Base-by-base conservation (phyloP, 106 monocot species). In the Phalaenopsis equestris region DNA sequence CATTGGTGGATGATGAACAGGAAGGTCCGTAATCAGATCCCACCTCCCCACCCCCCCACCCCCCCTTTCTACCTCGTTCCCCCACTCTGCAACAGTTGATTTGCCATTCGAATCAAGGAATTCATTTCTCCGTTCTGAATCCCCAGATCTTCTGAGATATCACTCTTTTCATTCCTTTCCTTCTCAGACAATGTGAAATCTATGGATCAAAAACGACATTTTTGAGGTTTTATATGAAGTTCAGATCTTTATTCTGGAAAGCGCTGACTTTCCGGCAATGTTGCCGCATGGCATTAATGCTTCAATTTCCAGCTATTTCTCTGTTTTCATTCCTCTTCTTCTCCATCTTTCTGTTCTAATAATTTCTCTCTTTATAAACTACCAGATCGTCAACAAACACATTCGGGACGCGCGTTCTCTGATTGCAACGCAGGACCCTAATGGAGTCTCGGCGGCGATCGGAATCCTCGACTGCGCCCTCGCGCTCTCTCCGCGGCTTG, bases 1-100 rank as follows among this genome's bases (percentile, higher is more conserved):
- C 88, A 78, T 41, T 96, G 96, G 96, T 96, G 96, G 96, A 56
- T 88, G 45, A 91, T 73, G 85, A 93, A 87, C 78, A 81, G 83
- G 46, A 91, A 88, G 93, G 96, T 89, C 21, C 4, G 36, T 30
- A 30, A 30, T 77, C 21, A 52, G 77, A 18, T 43, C n/a, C n/a
- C 61, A 8, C n/a, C 10, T 10, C 5, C 61, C 21, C 58, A n/a
- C 58, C n/a, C 58, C n/a, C 56, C 14, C 56, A 6, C 55, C 12
- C 3, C 14, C 56, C 14, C n/a, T 61, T 21, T 61, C 61, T 61
- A 6, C 21, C 61, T 61, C 58, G 19, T n/a, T 58, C 58, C n/a
- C 56, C 14, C 56, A 11, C 61, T 61, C n/a, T 61, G 61, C 6
- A 61, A 21, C n/a, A 61, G 12, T 41, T 42, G 2, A 2, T 52